A percentile compares a stretch with the other conserved stretches of the same genome.
Evolutionary conservation across 1,139 yeast genomes (phyloP).

Genomic region (Pichia sp.): DNA sequence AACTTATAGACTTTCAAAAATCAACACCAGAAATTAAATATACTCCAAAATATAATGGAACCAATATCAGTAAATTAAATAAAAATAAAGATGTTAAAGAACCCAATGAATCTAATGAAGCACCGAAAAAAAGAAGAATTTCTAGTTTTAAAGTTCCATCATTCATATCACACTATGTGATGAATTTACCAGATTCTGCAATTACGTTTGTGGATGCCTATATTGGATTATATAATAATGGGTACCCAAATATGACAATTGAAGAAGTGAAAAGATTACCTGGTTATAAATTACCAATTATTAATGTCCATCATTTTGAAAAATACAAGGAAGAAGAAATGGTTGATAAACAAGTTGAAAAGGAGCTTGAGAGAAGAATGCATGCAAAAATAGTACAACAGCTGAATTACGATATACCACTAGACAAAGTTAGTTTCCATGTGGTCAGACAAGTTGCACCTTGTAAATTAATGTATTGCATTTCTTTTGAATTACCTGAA

Average conservation of each 20-base stretch:
- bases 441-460: constrained; percentile 93
- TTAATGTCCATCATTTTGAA: constrained; percentile 91
- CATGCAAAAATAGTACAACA: constrained; percentile 51
- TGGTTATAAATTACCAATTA: constrained; percentile 58
- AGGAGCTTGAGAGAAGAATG: constrained; percentile 58
- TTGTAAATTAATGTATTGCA: constrained; percentile 93
- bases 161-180: constrained; percentile 67
- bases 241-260: constrained; percentile 33
- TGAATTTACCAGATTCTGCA: constrained; percentile 95
- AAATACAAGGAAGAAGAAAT: constrained; percentile 63
- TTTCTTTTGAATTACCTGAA: constrained; percentile 68
- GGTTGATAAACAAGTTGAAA: constrained; percentile 55
- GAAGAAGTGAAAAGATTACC: constrained; percentile 31
- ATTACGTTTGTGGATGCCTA: constrained; percentile 75
- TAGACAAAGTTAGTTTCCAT: constrained; percentile 54
- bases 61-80: constrained; percentile 17
- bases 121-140: constrained; percentile 24
- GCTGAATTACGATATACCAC: constrained; percentile 44
- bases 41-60: constrained; percentile 23
- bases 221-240: constrained; percentile 54
- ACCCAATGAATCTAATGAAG: neutral
- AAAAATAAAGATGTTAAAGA: neutral
- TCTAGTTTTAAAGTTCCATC: constrained; percentile 45
- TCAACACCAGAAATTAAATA: constrained; percentile 16
- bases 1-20: constrained; percentile 20